Evolutionary conservation across 2,329 filamentous ascomycete genomes (phyloP), one percentile per base, ranked within the genome.

Genomic region (Pyricularia grisea): DNA sequence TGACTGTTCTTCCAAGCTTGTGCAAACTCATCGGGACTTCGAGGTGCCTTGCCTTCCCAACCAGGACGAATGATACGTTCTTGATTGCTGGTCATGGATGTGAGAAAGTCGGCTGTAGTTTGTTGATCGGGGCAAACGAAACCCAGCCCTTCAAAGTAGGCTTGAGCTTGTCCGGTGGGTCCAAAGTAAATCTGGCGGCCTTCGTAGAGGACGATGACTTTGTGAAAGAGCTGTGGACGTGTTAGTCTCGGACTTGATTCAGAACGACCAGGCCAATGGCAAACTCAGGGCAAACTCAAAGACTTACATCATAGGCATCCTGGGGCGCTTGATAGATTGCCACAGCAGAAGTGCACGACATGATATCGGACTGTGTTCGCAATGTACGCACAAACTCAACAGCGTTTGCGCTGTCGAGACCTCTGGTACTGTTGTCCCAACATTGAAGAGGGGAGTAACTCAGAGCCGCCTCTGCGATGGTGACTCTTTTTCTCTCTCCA

Each of bases 331-430:
- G 90, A 78, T 92, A 93, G 77, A 92, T 92, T 71, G 90, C 90
- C 36, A 92, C 90, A 70, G 84, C 84, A 31, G 89, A 87, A 2
- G 89, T 90, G 75, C 81, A 87, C 70, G 84, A 84, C 71, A 88
- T 89, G 31, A 92, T 83, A 74, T 92, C 88, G 1, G 88, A 88
- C 75, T 89, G 85, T 67, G 90, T 81, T 55, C 88, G 85, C 10
- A 93, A 81, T 0, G 89, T 92, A 79, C 87, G 90, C 78, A 86
- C 89, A 76, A 92, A 92, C 77, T 92, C 90, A 70, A 92, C 84
- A 68, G 90, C 90, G 77, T 92, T 92, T 78, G 90, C 90, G 33
- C 86, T 90, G 78, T 93, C 90, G 36, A 92, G 82, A 78, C 90
- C 90, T 79, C 90, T 84, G 28, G 90, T 93, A 60, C 86, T 89